Conservation (phyloP, 2,329 filamentous ascomycete genomes). For the Fusarium liriodendri region DNA sequence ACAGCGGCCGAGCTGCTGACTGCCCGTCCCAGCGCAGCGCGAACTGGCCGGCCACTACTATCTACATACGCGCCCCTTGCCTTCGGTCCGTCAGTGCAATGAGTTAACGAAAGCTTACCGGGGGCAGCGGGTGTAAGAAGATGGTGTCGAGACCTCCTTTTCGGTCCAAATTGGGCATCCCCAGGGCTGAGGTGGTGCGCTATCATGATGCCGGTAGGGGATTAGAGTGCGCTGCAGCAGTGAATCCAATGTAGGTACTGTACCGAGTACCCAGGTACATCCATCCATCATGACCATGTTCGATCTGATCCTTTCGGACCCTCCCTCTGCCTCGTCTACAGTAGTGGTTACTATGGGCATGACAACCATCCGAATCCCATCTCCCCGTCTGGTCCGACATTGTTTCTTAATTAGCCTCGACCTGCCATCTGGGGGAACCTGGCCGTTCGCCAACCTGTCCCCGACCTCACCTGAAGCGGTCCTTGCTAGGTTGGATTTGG, state of each 20-base stretch:
- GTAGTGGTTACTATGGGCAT: background rate
- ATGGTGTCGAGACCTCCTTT: constrained; percentile 20
- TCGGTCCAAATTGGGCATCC: constrained; percentile 29
- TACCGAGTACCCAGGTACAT: background rate
- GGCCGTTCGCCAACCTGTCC: constrained; percentile 32
- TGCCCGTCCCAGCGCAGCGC: background rate
- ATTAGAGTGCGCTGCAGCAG: constrained; percentile 12
- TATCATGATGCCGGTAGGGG: constrained; percentile 28
- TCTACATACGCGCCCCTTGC: constrained; percentile 9
- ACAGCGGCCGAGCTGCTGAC: constrained; percentile 17
- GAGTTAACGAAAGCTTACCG: constrained; percentile 24
- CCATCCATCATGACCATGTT: constrained; percentile 10
- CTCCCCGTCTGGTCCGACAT: constrained; percentile 21
- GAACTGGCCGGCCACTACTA: constrained; percentile 9
- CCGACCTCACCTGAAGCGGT: constrained; percentile 45
- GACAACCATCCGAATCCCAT: constrained; percentile 3
- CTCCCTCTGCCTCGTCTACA: background rate
- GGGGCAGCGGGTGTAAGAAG: constrained; percentile 11
- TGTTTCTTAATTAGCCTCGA: constrained; percentile 36
- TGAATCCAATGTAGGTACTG: background rate
- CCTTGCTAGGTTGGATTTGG: constrained; percentile 36
- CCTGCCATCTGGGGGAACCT: constrained; percentile 40
- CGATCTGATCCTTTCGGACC: constrained; percentile 12
- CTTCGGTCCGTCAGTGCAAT: constrained; percentile 33
- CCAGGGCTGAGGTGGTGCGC: constrained; percentile 37